These are phyloP conservation scores for Tolypocladium tropicale DNA, from an alignment of 2,329 filamentous ascomycete species.

Conservation along the genomic window DNA sequence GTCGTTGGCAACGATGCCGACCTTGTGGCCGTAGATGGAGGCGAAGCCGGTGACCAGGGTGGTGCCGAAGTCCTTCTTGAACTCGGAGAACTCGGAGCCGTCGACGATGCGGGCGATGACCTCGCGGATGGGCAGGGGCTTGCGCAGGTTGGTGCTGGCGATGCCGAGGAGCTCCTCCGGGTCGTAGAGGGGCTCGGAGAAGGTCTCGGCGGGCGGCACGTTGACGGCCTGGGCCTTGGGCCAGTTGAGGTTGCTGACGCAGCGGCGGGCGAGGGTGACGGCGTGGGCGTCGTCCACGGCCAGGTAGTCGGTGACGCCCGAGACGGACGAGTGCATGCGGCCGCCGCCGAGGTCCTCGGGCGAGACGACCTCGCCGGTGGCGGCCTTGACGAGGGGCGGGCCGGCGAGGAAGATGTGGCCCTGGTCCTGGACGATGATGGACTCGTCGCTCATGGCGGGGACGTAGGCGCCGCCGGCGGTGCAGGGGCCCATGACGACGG, in stretches of 20 bases:
- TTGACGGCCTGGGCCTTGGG: slow-evolving; percentile 38
- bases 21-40: slow-evolving; percentile 76
- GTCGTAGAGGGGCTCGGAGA: slow-evolving; percentile 70
- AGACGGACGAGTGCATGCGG: slow-evolving; percentile 79
- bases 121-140: slow-evolving; percentile 76
- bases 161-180: slow-evolving; percentile 76
- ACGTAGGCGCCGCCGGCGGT: slow-evolving; percentile 95
- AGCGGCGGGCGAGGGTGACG: slow-evolving; percentile 72
- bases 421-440: slow-evolving; percentile 89
- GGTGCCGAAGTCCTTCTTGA: slow-evolving; percentile 83
- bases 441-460: slow-evolving; percentile 94
- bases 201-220: slow-evolving; percentile 29
- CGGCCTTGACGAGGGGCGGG: slow-evolving; percentile 88
- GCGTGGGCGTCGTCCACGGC: slow-evolving; percentile 92
- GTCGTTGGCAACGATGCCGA: slow-evolving; percentile 92
- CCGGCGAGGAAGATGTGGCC: slow-evolving; percentile 97
- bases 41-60: slow-evolving; percentile 91
- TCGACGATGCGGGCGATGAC: slow-evolving; percentile 91
- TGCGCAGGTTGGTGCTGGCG: slow-evolving; percentile 79
- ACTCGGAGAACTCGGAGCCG: slow-evolving; percentile 81
- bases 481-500: slow-evolving; percentile 94
- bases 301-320: slow-evolving; percentile 89
- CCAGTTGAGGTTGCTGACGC: slow-evolving; percentile 84
- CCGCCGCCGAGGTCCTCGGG: slow-evolving; percentile 89
- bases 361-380: slow-evolving; percentile 84